Evolutionary conservation across 192 early-diverging fungal genomes (phyloP).

Genomic region (Allomyces javanicus): DNA sequence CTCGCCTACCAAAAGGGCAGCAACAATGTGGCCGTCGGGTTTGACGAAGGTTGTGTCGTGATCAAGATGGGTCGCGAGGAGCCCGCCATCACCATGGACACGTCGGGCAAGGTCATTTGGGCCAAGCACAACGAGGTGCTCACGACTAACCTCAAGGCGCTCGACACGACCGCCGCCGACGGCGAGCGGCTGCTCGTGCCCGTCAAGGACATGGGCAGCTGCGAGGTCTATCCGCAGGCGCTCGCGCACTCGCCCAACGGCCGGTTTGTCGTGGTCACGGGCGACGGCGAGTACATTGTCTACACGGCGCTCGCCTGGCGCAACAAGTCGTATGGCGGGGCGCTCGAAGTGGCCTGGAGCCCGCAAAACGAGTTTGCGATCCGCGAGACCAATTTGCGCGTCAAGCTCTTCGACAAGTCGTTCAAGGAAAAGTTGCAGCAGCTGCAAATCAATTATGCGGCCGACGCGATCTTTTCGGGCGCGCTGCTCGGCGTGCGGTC

Average conservation of each 20-base stretch:
- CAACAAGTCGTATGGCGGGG: conserved; percentile 95
- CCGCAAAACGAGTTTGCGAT: conserved; percentile 89
- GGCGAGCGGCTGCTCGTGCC: conserved; percentile 72
- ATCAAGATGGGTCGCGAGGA: conserved; percentile 91
- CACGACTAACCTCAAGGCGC: conserved; percentile 78
- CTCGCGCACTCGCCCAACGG: conserved; percentile 95
- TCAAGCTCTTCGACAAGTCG: conserved; percentile 70
- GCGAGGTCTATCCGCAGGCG: conserved; percentile 91
- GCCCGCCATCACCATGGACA: conserved; percentile 92
- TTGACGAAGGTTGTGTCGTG: conserved; percentile 89
- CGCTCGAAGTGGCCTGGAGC: conserved; percentile 93
- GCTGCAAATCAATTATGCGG: conserved; percentile 50
- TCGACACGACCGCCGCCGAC: conserved; percentile 20
- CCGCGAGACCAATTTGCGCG: conserved; percentile 73
- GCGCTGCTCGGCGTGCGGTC: conserved; percentile 67
- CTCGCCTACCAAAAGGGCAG: conserved; percentile 63
- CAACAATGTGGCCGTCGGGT: conserved; percentile 88
- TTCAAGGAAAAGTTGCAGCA: conserved; percentile 74
- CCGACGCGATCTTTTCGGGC: conserved; percentile 90
- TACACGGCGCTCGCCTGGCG: conserved; percentile 99
- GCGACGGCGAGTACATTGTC: conserved; percentile 98
- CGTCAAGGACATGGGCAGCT: conserved; percentile 88
- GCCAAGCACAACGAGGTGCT: conserved; percentile 90
- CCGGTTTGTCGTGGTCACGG: conserved; percentile 94
- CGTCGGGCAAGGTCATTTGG: conserved; percentile 93